phyloP scores from a whole-genome alignment of 305 asterid species.

The Fraxinus paxiana region DNA sequence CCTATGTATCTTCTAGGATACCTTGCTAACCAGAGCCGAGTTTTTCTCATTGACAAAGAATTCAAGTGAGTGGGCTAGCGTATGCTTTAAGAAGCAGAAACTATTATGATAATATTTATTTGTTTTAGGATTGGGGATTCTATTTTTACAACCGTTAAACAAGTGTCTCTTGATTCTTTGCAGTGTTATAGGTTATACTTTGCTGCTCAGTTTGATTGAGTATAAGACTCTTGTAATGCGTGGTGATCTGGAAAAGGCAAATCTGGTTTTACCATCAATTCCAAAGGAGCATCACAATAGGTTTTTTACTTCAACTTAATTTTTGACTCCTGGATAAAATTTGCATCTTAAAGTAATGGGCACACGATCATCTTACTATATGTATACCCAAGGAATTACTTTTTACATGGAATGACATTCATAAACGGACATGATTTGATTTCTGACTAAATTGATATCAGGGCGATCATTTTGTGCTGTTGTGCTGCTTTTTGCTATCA shows the following conservation, averaged over 20 bases:
- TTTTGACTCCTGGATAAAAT: neutral
- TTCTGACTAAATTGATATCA: neutral
- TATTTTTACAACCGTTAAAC: neutral
- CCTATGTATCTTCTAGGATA: constrained; percentile 98
- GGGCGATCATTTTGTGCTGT: neutral
- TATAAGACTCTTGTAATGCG: constrained; percentile 99
- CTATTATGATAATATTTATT: constrained; percentile 14
- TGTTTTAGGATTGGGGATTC: neutral
- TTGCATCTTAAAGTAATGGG: neutral
- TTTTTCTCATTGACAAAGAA: constrained; percentile 89
- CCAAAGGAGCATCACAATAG: constrained; percentile 92
- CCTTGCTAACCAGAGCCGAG: constrained; percentile 89
- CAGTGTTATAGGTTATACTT: constrained; percentile 86
- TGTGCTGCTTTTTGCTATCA: neutral
- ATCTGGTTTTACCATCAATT: constrained; percentile 74
- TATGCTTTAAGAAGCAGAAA: constrained; percentile 11
- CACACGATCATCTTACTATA: neutral
- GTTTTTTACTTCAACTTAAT: constrained; percentile 29
- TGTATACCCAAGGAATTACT: neutral
- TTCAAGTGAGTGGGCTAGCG: constrained; percentile 67
- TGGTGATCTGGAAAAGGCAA: constrained; percentile 88
- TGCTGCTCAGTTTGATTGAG: constrained; percentile 89
- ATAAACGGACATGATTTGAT: neutral
- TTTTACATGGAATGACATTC: neutral
- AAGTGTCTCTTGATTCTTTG: constrained; percentile 23